phyloP scores from a whole-genome alignment of 305 asterid species.

The Vinca major region DNA sequence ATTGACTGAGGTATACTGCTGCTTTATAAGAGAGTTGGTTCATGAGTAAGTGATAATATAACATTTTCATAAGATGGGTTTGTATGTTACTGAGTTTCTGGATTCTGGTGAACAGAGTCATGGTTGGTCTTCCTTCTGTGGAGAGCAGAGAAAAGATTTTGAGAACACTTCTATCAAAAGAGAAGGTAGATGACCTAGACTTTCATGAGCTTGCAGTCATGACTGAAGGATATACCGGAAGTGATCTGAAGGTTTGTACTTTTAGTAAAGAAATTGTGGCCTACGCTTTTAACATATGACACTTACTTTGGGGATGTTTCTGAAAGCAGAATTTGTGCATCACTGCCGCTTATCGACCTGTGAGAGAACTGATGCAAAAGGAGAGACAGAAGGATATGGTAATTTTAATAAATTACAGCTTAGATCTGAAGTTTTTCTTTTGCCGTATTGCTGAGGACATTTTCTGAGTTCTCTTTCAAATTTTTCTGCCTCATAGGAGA shows the following conservation, averaged over 20 bases:
- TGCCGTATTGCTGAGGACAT: not conserved
- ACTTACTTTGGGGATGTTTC: constrained; percentile 19
- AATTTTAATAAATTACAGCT: constrained; percentile 16
- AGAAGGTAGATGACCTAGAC: constrained; percentile 63
- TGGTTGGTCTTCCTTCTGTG: constrained; percentile 80
- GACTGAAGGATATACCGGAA: constrained; percentile 95
- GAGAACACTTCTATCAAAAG: constrained; percentile 75
- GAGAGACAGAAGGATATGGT: constrained; percentile 71
- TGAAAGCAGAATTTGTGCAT: constrained; percentile 68
- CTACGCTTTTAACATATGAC: constrained; percentile 4
- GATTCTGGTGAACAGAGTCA: constrained; percentile 47
- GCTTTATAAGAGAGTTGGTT: not conserved
- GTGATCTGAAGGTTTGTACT: constrained; percentile 84
- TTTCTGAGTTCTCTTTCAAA: constrained; percentile 7
- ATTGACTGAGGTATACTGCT: not conserved
- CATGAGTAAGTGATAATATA: not conserved
- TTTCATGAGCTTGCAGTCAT: constrained; percentile 70
- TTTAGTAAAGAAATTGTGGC: constrained; percentile 2
- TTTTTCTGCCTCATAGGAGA: constrained; percentile 32
- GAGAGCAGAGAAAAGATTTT: constrained; percentile 84
- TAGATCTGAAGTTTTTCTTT: not conserved
- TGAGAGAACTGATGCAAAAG: constrained; percentile 71
- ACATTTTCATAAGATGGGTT: not conserved
- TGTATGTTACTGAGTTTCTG: constrained; percentile 16
- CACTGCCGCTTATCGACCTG: constrained; percentile 92